phyloP scores from a whole-genome alignment of 352 stramenopile species.

The Globisporangium cederbergense region DNA sequence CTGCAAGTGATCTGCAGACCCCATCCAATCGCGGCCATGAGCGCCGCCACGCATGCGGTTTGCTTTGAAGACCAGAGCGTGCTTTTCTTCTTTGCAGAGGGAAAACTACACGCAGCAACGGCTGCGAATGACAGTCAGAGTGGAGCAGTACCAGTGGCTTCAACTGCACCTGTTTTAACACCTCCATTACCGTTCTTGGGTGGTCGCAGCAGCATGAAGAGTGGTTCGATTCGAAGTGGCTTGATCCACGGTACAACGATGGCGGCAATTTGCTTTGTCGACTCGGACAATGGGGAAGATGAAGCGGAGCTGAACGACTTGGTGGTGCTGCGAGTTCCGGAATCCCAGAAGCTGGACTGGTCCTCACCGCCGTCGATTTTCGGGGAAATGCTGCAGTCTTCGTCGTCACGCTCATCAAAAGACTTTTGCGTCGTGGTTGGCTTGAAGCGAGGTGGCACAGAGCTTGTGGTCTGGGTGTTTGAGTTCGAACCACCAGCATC shows the following conservation, averaged over 20 bases:
- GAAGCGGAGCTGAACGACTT: slow-evolving; percentile 26
- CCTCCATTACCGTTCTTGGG: neutral
- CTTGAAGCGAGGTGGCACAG: slow-evolving; percentile 28
- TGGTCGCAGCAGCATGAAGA: neutral
- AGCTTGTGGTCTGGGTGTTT: slow-evolving; percentile 62
- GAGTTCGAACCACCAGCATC: slow-evolving; percentile 25
- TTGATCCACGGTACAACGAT: neutral
- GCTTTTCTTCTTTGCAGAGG: slow-evolving; percentile 33
- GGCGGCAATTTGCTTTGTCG: slow-evolving; percentile 16
- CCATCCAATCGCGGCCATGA: slow-evolving; percentile 24
- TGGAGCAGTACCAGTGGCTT: slow-evolving; percentile 5
- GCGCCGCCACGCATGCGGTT: slow-evolving; percentile 29
- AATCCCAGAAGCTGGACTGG: slow-evolving; percentile 58
- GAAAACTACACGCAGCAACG: slow-evolving; percentile 32
- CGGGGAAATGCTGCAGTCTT: neutral
- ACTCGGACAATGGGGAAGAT: slow-evolving; percentile 16
- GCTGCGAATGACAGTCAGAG: slow-evolving; percentile 16
- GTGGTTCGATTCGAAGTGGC: slow-evolving; percentile 5
- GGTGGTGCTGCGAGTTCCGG: slow-evolving; percentile 33
- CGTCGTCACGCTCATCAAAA: slow-evolving; percentile 29
- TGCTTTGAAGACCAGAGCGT: slow-evolving; percentile 34
- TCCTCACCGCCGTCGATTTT: slow-evolving; percentile 37
- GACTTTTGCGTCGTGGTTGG: slow-evolving; percentile 65
- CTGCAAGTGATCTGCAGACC: slow-evolving; percentile 29
- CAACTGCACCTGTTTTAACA: neutral